Percentiles rank a stretch among this genome's conserved stretches.
phyloP scores from a whole-genome alignment of 2,329 filamentous ascomycete genomes.

The Metarhizium humberi region DNA sequence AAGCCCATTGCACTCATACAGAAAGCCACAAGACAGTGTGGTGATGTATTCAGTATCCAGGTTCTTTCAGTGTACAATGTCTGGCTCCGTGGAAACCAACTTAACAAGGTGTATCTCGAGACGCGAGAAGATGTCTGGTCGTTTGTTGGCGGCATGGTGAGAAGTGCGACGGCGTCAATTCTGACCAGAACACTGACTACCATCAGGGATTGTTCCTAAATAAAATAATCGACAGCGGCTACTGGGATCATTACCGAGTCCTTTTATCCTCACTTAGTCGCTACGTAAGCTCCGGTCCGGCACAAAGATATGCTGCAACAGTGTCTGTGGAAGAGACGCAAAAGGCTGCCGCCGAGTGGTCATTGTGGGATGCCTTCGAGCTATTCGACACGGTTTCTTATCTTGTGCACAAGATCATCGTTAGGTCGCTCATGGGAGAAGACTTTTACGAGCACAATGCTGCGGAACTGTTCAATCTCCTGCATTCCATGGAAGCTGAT shows the following conservation, averaged over 20 bases:
- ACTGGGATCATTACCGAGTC: conserved; percentile 5
- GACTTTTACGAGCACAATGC: neutral
- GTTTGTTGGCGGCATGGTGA: too few relatives aligned
- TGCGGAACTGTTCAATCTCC: conserved; percentile 8
- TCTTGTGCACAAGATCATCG: too few relatives aligned
- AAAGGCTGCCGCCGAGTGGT: neutral
- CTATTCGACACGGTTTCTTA: too few relatives aligned
- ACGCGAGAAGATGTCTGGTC: conserved; percentile 8
- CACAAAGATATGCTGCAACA: neutral
- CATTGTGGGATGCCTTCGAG: too few relatives aligned
- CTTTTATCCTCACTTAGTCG: conserved; percentile 6
- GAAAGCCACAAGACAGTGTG: conserved; percentile 3
- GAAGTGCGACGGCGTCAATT: too few relatives aligned
- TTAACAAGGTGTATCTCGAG: conserved; percentile 8
- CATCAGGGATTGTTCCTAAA: too few relatives aligned
- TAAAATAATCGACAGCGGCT: conserved; percentile 1
- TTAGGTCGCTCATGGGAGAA: too few relatives aligned
- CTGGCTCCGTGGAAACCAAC: conserved; percentile 5
- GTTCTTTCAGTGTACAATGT: conserved; percentile 7
- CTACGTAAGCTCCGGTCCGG: conserved; percentile 5
- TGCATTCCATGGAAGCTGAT: conserved; percentile 9
- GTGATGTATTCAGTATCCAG: conserved; percentile 7
- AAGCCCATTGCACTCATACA: conserved; percentile 5
- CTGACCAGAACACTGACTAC: too few relatives aligned
- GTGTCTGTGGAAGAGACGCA: conserved; percentile 11